Evolutionary conservation across 108 stramenopile genomes (phyloP).

Genomic region (Nitzschia sp.): DNA sequence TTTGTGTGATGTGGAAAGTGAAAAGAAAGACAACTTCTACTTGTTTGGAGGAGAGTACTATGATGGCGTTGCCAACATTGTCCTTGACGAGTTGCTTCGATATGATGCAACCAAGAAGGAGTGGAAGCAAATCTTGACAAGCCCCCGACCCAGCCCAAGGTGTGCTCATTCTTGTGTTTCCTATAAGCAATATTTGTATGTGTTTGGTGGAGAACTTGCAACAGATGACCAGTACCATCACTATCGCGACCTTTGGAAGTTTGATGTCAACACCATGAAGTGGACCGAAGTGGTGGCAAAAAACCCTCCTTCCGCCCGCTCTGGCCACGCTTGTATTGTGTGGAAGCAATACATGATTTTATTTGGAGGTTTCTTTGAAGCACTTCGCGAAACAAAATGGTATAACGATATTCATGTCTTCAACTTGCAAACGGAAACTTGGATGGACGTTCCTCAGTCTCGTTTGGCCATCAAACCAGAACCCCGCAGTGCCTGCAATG

Average conservation of each 20-base stretch:
- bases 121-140: slow-evolving; percentile 80
- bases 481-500: slow-evolving; percentile 77
- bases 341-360: slow-evolving; percentile 94
- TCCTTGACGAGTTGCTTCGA: slow-evolving; percentile 87
- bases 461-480: slow-evolving; percentile 73
- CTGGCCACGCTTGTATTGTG: slow-evolving; percentile 84
- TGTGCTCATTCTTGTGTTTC: slow-evolving; percentile 92
- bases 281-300: slow-evolving; percentile 82
- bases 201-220: slow-evolving; percentile 93
- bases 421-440: slow-evolving; percentile 72
- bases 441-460: slow-evolving; percentile 78
- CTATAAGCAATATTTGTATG: slow-evolving; percentile 85
- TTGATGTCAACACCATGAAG: slow-evolving; percentile 70
- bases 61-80: slow-evolving; percentile 89
- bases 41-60: slow-evolving; percentile 96
- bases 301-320: slow-evolving; percentile 69
- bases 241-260: slow-evolving; percentile 92
- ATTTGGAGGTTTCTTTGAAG: slow-evolving; percentile 97
- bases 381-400: slow-evolving; percentile 69
- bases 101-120: slow-evolving; percentile 57
- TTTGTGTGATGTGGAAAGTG: slow-evolving; percentile 49
- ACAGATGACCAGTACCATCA: slow-evolving; percentile 94
- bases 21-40: slow-evolving; percentile 72
- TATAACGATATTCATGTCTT: slow-evolving; percentile 81
- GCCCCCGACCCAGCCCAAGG: slow-evolving; percentile 81